phyloP scores from a whole-genome alignment of 2,329 filamentous ascomycete species.

The Aureobasidium namibiae region DNA sequence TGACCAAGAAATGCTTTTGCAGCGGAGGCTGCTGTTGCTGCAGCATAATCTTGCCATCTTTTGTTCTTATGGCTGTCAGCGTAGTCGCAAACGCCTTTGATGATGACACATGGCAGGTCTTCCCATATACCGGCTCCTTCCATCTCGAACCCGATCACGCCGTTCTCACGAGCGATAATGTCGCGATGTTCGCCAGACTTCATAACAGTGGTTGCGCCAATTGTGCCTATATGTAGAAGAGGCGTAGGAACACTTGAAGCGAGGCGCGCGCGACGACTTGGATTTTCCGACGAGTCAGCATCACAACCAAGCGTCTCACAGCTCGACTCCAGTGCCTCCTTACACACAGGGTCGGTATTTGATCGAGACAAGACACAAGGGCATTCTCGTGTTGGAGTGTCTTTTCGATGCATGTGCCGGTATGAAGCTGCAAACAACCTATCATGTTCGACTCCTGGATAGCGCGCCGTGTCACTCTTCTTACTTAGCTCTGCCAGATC shows the following conservation, averaged over 20 bases:
- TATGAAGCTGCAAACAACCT: constrained; percentile 18
- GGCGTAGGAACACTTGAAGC: not conserved
- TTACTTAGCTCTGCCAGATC: not conserved
- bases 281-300: not conserved
- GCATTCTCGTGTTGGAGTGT: not conserved
- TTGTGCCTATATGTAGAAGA: constrained; percentile 3
- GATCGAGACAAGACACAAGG: not conserved
- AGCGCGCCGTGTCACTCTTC: not conserved
- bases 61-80: constrained; percentile 17
- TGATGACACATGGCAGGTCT: constrained; percentile 13
- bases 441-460: constrained; percentile 19
- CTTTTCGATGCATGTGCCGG: constrained; percentile 20
- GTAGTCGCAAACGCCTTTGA: constrained; percentile 16
- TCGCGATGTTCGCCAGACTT: constrained; percentile 11
- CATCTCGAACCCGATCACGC: constrained; percentile 16
- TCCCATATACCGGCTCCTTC: constrained; percentile 17
- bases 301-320: not conserved
- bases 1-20: constrained; percentile 12
- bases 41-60: constrained; percentile 15
- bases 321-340: not conserved
- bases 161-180: not conserved
- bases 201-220: constrained; percentile 8
- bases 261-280: not conserved
- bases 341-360: not conserved
- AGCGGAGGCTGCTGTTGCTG: constrained; percentile 12